Base-by-base conservation (phyloP, 2,329 filamentous ascomycete genomes). In the Cladosporium sp. region DNA sequence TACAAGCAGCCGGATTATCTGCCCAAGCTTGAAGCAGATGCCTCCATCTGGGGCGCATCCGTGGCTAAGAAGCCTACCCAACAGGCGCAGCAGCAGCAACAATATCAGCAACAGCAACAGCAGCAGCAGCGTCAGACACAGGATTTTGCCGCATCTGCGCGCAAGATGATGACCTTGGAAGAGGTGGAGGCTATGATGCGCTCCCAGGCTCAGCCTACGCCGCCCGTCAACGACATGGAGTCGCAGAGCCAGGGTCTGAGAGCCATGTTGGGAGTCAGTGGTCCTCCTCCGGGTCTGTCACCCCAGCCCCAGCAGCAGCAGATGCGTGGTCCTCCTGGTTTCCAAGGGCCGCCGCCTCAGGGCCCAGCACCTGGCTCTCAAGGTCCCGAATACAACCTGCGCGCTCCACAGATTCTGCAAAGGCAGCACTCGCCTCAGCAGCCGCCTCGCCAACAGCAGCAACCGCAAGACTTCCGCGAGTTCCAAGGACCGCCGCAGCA, bases 151-250 rank as follows among this genome's bases (percentile, higher is more conserved):
- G 65, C 74, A 5, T 70, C 76, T 52, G 73, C 77, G 49, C 86
- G 86, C 69, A 97, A 92, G 78, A 88, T 97, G 76, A 87, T 99
- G 88, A 97, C 91, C 68, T 75, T 99, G 69, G 94, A 97, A 72
- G 94, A 99, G 77, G 92, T 99, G 19, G 94, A 99, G 76, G 93
- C 93, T 56, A 87, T 91, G 64, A 92, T 99, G 88, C 85, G 89
- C 61, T 81, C 84, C 36, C 88, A 92, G 65, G 76, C 84, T 34
- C 45, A 42, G 28, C 40, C 51, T 3, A 22, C 51, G 37, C 66
- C 60, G 36, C 62, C 64, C 14, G 61, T 63, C 17, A 63, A 66
- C 17, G 65, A 66, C 8, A 59, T 50, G 37, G 64, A 66, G 11
- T 55, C 54, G 60, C 70, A 72, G 59, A 69, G 68, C 28, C 65